A percentile compares a stretch with the other conserved stretches of the same genome.
Evolutionary conservation across 257 asterid species (phyloP).

Genomic region (Ligustrum vulgare): DNA sequence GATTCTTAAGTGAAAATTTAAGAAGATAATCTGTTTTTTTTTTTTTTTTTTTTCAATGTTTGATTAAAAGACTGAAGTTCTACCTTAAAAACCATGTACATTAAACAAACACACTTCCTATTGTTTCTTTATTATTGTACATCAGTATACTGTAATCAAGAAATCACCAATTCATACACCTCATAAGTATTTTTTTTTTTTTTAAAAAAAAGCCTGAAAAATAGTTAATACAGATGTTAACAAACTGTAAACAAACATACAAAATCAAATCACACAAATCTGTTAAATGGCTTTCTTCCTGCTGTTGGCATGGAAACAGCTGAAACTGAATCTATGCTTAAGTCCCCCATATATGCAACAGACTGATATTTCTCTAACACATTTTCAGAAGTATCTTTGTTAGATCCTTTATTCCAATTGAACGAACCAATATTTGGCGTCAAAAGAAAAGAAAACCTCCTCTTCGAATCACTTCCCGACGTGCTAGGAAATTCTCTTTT

Average conservation of each 20-base stretch:
- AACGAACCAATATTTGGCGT: constrained; percentile 65
- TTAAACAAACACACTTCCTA: constrained; percentile 39
- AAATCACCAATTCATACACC: constrained; percentile 34
- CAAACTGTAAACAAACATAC: constrained; percentile 19
- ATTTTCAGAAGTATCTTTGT: constrained; percentile 53
- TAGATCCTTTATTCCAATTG: constrained; percentile 77
- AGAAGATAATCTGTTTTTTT: too few species aligned
- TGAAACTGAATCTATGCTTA: constrained; percentile 70
- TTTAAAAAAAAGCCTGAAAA: constrained; percentile 28
- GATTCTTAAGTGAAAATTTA: too few species aligned
- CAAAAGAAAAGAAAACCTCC: constrained; percentile 81
- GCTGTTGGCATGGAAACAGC: constrained; percentile 70
- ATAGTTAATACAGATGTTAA: constrained; percentile 19
- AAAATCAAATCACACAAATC: constrained; percentile 70
- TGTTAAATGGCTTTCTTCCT: constrained; percentile 83
- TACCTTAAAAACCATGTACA: background rate
- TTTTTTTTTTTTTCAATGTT: too few species aligned
- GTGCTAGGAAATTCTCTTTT: constrained; percentile 64
- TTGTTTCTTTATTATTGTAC: constrained; percentile 38
- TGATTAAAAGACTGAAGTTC: too few species aligned
- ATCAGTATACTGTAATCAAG: constrained; percentile 31
- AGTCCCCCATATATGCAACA: constrained; percentile 43
- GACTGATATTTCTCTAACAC: constrained; percentile 43
- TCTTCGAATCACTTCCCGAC: constrained; percentile 60
- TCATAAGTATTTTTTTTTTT: constrained; percentile 7